Base-by-base conservation (phyloP, 1,139 yeast species). In the Candida frijolesensis region DNA sequence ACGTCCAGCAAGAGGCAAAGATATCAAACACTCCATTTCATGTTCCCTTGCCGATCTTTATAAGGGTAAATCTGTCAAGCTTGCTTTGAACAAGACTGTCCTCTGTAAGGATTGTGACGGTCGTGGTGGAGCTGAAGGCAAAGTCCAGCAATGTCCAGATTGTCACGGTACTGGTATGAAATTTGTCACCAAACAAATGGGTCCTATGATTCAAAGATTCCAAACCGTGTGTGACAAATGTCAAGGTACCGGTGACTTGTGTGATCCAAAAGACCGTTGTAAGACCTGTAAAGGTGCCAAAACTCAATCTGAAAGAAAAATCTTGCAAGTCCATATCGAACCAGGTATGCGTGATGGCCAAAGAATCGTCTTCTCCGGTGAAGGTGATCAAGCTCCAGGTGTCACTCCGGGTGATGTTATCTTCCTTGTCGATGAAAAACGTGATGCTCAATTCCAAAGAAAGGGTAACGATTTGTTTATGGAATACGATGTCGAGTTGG, bases 331-430 rank as follows among this genome's bases (percentile, higher is more conserved):
- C 53, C 90, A 92, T 72, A 83, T 94, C 65, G 97, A 91, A 68
- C 96, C 96, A 63, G 99, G 99, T 77, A 94, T 94, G 98, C 86
- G 80, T 66, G 89, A 91, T 65, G 97, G 97, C 52, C 97, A 92
- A 76, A 85, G 85, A 72, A 82, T 95, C 63, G 90, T 85, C 5
- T 94, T 92, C 78, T 80, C 84, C 62, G 98, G 97, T 59, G 97
- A 92, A 77, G 98, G 98, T 65, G 99, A 95, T 72, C 97, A 94
- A 72, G 96, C 89, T 59, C 99, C 99, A 53, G 91, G 87, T 67
- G 82, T 90, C 56, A 84, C 92, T 54, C 96, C 99, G 29, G 99
- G 99, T 69, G 99, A 94, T 70, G 98, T 95, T 58, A 80, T 94
- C 54, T 92, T 94, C 60, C 88, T 91, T 45, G 83, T 94, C 59